Percentiles rank a stretch among this genome's conserved stretches.
phyloP scores from a whole-genome alignment of 2,329 filamentous ascomycete species.

The Elsinoe fawcettii region DNA sequence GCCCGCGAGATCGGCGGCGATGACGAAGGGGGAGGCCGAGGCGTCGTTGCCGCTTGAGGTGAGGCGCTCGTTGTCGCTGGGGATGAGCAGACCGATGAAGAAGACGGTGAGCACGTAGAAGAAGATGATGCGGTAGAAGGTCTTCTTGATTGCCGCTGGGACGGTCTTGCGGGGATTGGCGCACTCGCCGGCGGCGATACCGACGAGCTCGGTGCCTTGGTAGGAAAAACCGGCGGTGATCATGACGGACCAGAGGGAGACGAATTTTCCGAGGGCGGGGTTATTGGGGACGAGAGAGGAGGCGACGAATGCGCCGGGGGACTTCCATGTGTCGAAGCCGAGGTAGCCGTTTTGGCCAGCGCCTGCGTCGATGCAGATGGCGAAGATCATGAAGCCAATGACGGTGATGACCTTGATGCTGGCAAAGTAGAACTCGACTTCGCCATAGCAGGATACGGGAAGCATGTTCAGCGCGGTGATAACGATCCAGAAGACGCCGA shows the following conservation, averaged over 20 bases:
- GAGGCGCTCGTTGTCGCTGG: constrained; percentile 30
- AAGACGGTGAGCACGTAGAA: constrained; percentile 32
- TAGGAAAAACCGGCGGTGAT: constrained; percentile 52
- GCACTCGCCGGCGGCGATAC: constrained; percentile 46
- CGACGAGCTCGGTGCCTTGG: constrained; percentile 47
- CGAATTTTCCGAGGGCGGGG: constrained; percentile 28
- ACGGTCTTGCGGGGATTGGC: constrained; percentile 44
- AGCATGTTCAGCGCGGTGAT: constrained; percentile 43
- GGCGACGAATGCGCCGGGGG: constrained; percentile 33
- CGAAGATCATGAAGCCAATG: constrained; percentile 38
- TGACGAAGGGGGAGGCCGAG: constrained; percentile 58
- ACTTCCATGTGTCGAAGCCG: constrained; percentile 48
- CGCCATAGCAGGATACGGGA: constrained; percentile 45
- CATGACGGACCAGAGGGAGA: constrained; percentile 50
- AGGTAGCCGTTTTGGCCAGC: constrained; percentile 49
- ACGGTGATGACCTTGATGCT: constrained; percentile 46
- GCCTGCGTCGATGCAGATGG: constrained; percentile 34
- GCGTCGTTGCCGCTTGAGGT: constrained; percentile 34
- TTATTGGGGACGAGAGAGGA: constrained; percentile 24
- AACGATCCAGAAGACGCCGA: constrained; percentile 29
- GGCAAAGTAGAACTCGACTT: constrained; percentile 49
- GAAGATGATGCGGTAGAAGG: constrained; percentile 31
- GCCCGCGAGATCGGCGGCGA: constrained; percentile 54
- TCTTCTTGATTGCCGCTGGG: constrained; percentile 30
- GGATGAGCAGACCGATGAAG: constrained; percentile 31